These are phyloP conservation scores for Dimocarpus longan DNA, from an alignment of 345 rosid species.

Conservation along the genomic window DNA sequence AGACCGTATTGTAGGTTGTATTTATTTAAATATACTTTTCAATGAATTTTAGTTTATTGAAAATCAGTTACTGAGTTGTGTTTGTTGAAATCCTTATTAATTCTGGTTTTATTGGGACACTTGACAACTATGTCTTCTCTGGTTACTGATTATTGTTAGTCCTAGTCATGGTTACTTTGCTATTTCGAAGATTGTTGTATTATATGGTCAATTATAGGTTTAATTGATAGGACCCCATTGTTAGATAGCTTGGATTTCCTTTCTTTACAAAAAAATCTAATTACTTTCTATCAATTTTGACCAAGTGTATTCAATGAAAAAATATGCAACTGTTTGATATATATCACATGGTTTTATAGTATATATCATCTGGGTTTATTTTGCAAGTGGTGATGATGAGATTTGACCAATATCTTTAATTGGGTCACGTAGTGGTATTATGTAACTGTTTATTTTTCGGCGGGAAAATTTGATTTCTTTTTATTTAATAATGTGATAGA, in stretches of 20 bases:
- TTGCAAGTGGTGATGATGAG: neutral
- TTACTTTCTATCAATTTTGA: conserved; percentile 17
- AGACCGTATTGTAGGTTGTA: too few relatives aligned
- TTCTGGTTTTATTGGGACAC: too few relatives aligned
- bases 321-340: neutral
- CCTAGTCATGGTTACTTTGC: too few relatives aligned
- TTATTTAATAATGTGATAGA: neutral
- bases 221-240: conserved; percentile 13
- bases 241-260: conserved; percentile 30
- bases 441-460: conserved; percentile 26
- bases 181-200: too few relatives aligned
- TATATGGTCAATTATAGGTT: too few relatives aligned
- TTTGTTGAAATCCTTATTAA: too few relatives aligned
- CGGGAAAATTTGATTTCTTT: conserved; percentile 5
- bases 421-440: neutral
- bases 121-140: too few relatives aligned
- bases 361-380: neutral
- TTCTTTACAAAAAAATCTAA: neutral
- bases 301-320: neutral
- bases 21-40: too few relatives aligned
- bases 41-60: too few relatives aligned
- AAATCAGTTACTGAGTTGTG: too few relatives aligned
- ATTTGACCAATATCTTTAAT: neutral
- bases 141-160: too few relatives aligned
- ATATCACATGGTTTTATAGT: conserved; percentile 1